Base-by-base conservation (phyloP, 306 rosid genomes). In the Biancaea sappan region DNA sequence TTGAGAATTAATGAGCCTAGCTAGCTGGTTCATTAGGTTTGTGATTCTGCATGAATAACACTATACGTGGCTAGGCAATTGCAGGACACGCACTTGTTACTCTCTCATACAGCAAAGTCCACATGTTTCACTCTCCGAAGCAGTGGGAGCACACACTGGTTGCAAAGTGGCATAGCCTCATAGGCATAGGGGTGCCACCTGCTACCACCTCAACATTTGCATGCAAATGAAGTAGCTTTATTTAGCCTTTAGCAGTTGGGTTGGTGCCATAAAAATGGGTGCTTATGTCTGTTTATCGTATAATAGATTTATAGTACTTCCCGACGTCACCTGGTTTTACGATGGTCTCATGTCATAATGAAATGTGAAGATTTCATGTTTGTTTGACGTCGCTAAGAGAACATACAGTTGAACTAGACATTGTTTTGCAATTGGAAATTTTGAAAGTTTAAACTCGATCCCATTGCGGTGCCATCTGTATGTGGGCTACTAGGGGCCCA, bases 81-180 rank as follows among this genome's bases (percentile, higher is more conserved):
- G 44, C 5, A 11, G n/a, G 68, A 61, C 84, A 75, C 77, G 77
- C 6, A 26, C 11, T 15, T 10, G 57, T 47, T 46, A 40, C 15
- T 34, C 44, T 63, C 69, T 10, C 21, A 19, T 40, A 13, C 12
- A 18, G 16, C 25, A 29, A 18, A 37, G 61, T 53, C 54, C 76
- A 60, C 77, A 22, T 68, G 77, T 69, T 69, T 40, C 69, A 14
- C 35, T 53, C 69, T 78, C 21, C 56, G 40, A 43, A 5, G 54
- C 64, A 16, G 29, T 6, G 72, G 59, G 76, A 26, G 56, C 3
- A 60, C 19, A 13, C 47, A 16, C 15, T 28, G 43, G 4, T 35
- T 40, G 79, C 75, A 38, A 80, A 79, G 83, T 73, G 28, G 75
- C 75, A 44, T 35, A 26, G 50, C 22, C 14, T 70, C 75, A 44